These are phyloP conservation scores for Pyrrhoderma lamaoense DNA, from an alignment of 1,284 basidiomycete species.

Conservation along the genomic window DNA sequence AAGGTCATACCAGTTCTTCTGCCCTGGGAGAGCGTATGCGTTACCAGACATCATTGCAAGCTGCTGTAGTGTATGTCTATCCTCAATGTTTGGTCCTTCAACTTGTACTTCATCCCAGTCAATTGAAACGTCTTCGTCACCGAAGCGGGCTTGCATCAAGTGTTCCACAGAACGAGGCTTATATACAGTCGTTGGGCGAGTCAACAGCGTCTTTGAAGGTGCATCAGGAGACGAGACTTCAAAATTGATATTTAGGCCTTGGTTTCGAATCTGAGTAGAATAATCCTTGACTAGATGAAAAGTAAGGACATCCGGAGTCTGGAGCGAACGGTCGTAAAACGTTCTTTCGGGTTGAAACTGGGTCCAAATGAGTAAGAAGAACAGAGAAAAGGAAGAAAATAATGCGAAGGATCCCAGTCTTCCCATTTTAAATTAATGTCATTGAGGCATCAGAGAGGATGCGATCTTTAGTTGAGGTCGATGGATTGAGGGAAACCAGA, in stretches of 20 bases:
- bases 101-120: slow-evolving; percentile 53
- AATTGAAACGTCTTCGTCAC: slow-evolving; percentile 36
- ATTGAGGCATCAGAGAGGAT: too few species aligned
- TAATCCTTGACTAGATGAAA: slow-evolving; percentile 11
- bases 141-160: slow-evolving; percentile 41
- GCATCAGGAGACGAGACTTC: background rate
- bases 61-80: slow-evolving; percentile 75
- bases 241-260: background rate
- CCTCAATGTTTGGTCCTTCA: slow-evolving; percentile 65
- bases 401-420: background rate
- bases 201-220: slow-evolving; percentile 7
- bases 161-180: slow-evolving; percentile 47
- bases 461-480: too few species aligned
- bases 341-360: background rate
- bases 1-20: slow-evolving; percentile 79
- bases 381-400: background rate
- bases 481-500: too few species aligned
- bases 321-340: background rate
- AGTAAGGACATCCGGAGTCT: slow-evolving; percentile 1
- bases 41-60: slow-evolving; percentile 89
- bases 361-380: slow-evolving; percentile 1
- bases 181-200: slow-evolving; percentile 51
- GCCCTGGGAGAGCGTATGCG: slow-evolving; percentile 71
- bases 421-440: too few species aligned
- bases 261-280: background rate